Conservation (phyloP, 306 rosid genomes). For the Mimosa bimucronata region DNA sequence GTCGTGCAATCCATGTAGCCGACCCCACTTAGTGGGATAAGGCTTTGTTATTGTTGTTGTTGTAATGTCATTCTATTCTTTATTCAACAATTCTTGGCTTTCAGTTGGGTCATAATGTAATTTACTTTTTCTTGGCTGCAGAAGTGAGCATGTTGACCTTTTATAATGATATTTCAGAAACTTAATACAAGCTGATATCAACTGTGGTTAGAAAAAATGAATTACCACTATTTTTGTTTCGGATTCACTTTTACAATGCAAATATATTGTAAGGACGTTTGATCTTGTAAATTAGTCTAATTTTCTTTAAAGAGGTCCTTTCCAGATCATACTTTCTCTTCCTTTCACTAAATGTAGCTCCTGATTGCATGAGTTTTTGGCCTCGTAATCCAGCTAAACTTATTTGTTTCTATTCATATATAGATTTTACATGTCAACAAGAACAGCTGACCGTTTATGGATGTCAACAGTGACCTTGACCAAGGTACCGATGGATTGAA, state of each 20-base stretch:
- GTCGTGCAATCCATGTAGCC: no score
- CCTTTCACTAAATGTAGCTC: slow-evolving; percentile 1
- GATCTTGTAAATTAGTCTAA: slow-evolving; percentile 3
- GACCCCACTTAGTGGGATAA: no score
- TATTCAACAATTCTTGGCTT: slow-evolving; percentile 4
- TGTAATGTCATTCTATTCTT: no score
- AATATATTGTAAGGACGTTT: not conserved
- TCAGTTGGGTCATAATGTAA: not conserved
- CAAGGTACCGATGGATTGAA: slow-evolving; percentile 54
- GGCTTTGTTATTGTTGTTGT: no score
- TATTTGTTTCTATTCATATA: slow-evolving; percentile 33
- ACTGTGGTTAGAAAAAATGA: not conserved
- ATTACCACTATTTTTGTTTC: no score
- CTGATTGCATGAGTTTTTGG: not conserved
- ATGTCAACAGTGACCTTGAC: slow-evolving; percentile 69
- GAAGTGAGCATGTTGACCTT: not conserved
- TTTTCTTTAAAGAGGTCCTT: slow-evolving; percentile 31
- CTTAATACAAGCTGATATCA: slow-evolving; percentile 18
- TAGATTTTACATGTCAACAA: slow-evolving; percentile 85
- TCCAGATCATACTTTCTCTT: not conserved
- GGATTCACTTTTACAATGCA: no score
- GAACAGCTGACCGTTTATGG: slow-evolving; percentile 77
- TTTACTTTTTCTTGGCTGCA: slow-evolving; percentile 13
- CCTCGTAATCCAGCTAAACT: not conserved
- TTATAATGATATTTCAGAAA: slow-evolving; percentile 6